phyloP scores from a whole-genome alignment of 2,329 filamentous ascomycete genomes.

The Xylaria sp. region DNA sequence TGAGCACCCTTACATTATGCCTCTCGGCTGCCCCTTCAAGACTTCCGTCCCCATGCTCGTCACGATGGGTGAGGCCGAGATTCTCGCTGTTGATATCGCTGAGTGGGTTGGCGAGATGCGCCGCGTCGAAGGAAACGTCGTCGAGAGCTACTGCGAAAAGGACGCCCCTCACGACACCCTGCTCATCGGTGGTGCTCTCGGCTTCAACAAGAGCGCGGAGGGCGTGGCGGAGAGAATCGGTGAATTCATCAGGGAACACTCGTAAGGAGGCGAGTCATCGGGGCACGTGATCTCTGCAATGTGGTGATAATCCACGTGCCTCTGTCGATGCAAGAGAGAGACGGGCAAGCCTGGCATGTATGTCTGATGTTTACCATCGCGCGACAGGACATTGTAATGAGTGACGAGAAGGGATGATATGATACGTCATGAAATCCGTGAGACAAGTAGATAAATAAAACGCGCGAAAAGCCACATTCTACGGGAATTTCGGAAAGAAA shows the following conservation, averaged over 20 bases:
- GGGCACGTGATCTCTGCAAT: not conserved
- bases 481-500: no score
- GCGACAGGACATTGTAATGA: no score
- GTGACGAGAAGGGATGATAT: no score
- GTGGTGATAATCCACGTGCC: not conserved
- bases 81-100: slow-evolving; percentile 37
- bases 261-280: not conserved
- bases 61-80: slow-evolving; percentile 23
- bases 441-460: no score
- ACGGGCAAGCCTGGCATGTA: no score
- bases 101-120: slow-evolving; percentile 54
- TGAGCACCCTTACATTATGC: slow-evolving; percentile 33
- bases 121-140: slow-evolving; percentile 17
- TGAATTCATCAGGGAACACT: slow-evolving; percentile 21
- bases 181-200: slow-evolving; percentile 35
- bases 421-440: no score
- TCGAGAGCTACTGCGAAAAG: slow-evolving; percentile 38
- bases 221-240: slow-evolving; percentile 24
- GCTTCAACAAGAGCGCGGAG: slow-evolving; percentile 35
- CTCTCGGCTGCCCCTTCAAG: slow-evolving; percentile 23
- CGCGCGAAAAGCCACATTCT: no score
- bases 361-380: no score
- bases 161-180: slow-evolving; percentile 43
- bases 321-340: no score
- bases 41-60: slow-evolving; percentile 24